phyloP scores from a whole-genome alignment of 495 filamentous ascomycete species.

The Aspergillus diversus region DNA sequence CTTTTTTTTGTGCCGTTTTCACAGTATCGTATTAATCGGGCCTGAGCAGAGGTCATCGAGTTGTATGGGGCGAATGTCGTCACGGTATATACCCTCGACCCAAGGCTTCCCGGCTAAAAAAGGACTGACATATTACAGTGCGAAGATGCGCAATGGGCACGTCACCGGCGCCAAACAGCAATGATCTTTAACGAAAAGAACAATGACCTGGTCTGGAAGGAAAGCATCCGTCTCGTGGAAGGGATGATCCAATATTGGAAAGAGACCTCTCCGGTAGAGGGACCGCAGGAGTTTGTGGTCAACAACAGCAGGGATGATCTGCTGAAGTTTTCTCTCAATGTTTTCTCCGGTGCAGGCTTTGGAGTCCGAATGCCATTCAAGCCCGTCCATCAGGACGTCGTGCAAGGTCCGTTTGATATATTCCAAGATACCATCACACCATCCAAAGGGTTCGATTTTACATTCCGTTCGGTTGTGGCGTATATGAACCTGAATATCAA shows the following conservation, averaged over 20 bases:
- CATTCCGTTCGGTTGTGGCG: conserved; percentile 23
- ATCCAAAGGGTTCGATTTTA: conserved; percentile 25
- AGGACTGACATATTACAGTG: conserved; percentile 21
- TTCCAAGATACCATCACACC: conserved; percentile 25
- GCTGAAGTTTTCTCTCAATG: conserved; percentile 48
- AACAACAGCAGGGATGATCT: conserved; percentile 36
- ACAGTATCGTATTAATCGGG: background rate
- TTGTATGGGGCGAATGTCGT: conserved; percentile 52
- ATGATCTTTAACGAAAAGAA: conserved; percentile 53
- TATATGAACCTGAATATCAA: conserved; percentile 23
- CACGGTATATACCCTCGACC: conserved; percentile 27
- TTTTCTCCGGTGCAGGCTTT: conserved; percentile 48
- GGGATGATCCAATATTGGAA: conserved; percentile 44
- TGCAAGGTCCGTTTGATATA: conserved; percentile 9
- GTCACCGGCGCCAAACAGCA: conserved; percentile 46
- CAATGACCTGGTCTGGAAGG: conserved; percentile 49
- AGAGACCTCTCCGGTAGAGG: conserved; percentile 12
- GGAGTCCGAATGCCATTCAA: conserved; percentile 36
- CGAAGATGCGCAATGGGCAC: conserved; percentile 49
- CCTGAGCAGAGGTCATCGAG: conserved; percentile 36
- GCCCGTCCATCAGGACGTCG: background rate
- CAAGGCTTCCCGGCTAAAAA: background rate
- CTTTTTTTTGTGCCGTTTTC: background rate
- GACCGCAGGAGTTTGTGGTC: background rate
- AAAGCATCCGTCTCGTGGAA: conserved; percentile 31